Evolutionary conservation across 345 rosid species (phyloP), one percentile per base, ranked within the genome.

Genomic region (Citrus hindsii): DNA sequence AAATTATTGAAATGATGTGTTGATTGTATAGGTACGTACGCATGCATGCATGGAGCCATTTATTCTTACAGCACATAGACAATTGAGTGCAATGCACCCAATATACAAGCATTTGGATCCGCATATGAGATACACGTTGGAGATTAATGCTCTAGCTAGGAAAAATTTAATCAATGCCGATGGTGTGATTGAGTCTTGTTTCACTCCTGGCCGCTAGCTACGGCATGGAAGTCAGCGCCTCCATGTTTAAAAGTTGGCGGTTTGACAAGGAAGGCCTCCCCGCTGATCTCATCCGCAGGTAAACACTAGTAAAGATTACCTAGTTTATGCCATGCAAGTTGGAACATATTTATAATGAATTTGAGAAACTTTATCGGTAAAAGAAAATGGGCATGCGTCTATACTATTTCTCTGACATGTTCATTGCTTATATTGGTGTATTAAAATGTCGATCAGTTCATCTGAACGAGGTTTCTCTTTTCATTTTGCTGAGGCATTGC

Each of bases 261-360:
- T 97, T 94, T 21, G 98, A 97, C 86, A 81, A 77, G 91, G 98
- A 97, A 85, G 87, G 87, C 76, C 97, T 97, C 55, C 99, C 97
- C 14, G 93, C 95, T 4, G 98, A 97, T 83, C 98, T 97, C 76
- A 90, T 97, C 73, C 88, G 96, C 80, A 94, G 98, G 98, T 94
- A 91, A 5, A 5, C 62, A 55, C 64, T 3, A 32, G 42, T 51
- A 14, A 51, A 51, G 4, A 51, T 51, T 9, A 73, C 30, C 40
- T 56, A 73, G 4, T 28, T 42, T 40, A 24, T 68, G 19, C 18
- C 25, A 30, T 27, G 46, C n/a, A 42, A 42, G 4, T 42, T 42
- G 48, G 48, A 51, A 28, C 37, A 33, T 51, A 59, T 70, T 48
- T 70, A 7, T 27, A 72, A 13, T 21, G 30, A 56, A 16, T 42